Evolutionary conservation across 305 asterid genomes (phyloP), one percentile per base, ranked within the genome.

Genomic region (Fraxinus xanthoxyloides): DNA sequence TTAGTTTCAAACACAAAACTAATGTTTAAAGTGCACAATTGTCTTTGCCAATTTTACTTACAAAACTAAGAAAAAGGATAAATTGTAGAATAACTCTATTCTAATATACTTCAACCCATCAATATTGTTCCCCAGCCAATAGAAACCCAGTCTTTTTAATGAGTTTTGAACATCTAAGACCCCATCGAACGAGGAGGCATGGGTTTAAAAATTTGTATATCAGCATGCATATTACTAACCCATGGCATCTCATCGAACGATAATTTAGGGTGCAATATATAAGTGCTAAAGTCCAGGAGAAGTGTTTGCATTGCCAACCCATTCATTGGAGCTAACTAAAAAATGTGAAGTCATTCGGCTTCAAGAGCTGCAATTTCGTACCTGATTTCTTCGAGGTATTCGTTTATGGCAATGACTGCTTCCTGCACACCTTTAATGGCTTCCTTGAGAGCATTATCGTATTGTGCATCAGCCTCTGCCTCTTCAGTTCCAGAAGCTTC

Each of bases 401-500:
- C 98, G 31, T 94, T 95, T 78, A 95, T 95, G 77, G 89, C 85
- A 19, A 86, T 75, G 34, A 95, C 97, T 3, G 97, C 92, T 86
- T 90, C 93, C 81, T 94, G 98, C 78, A 95, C 89, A 4, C 98
- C 95, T 85, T 84, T 88, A 82, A 95, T 92, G 85, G 98, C 95
- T 87, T 91, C 97, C 89, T 90, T 94, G 75, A 95, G 89, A 79
- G 93, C 97, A 80, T 85, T 93, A 51, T 94, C 98, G 13, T 92
- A 95, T 81, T 94, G 87, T 23, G 99, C 90, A 81, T 94, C 98
- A 13, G 97, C 98, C 79, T 95, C 99, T 2, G 99, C 99, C 86
- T 95, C 99, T 87, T 94, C 98, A 12, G 98, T 95, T 51, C 98
- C 99, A 30, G 97, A 91, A 72, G 95, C 98, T 87, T 94, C 99